Base-by-base conservation (phyloP, 306 rosid genomes). In the Hippophae tibetana region DNA sequence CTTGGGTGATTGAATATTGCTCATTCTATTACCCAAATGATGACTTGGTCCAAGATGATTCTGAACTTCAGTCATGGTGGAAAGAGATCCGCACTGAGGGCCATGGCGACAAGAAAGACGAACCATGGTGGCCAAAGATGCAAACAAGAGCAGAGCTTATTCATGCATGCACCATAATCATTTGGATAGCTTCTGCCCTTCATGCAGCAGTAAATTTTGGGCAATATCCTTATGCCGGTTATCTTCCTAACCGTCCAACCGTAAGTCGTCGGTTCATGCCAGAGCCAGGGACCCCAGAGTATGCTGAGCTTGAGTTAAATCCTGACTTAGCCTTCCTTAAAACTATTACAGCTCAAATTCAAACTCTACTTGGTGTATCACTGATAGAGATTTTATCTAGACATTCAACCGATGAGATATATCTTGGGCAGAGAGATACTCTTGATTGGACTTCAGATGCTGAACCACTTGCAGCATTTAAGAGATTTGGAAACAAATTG, bases 171-270 rank as follows among this genome's bases (percentile, higher is more conserved):
- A 77, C 90, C 61, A 92, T 74, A 42, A 82, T 92, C 70, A 92
- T 92, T 0, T 92, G 99, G 99, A 53, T 92, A 41, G 99, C 97
- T 52, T 92, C 99, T 13, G 99, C 99, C 3, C 80, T 86, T 11
- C 99, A 92, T 62, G 99, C 99, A 14, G 99, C 99, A 0, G 96
- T 92, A 27, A 92, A 92, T 48, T 92, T 92, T 64, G 97, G 99
- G 60, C 99, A 92, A 27, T 92, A 89, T 67, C 86, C 95, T 18
- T 92, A 85, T 47, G 99, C 95, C 6, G 99, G 99, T 2, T 88
- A 72, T 77, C 94, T 92, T 62, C 99, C 97, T 0, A 92, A 92
- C 62, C 94, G 99, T 10, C 99, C 99, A 42, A 92, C 96, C 0
- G 82, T 88, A 54, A 92, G 97, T 64, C 93, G 99, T 6, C 83